Base-by-base conservation (phyloP, 495 filamentous ascomycete species). In the Tetracladium setigerum region DNA sequence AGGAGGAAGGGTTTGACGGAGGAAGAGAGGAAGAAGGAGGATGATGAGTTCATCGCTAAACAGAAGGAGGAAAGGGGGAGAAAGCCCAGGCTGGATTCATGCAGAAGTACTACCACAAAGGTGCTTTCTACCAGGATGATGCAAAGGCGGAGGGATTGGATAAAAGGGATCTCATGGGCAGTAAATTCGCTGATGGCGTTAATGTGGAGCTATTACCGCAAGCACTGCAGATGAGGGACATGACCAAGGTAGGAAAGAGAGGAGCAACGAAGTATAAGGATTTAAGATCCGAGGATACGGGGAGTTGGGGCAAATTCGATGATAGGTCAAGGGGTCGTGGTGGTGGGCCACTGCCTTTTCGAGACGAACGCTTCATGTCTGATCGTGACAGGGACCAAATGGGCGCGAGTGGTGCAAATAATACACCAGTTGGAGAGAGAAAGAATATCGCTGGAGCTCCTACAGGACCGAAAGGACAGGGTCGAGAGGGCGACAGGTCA, bases 81-180 rank as follows among this genome's bases (percentile, higher is more conserved):
- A 30, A 81, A 83, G 31, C 92, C 90, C 34, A 84, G 95, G 71
- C 86, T 90, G 71, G 74, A 75, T 1, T 96, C 62, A 87, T 97
- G 87, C 90, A 95, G 63, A 90, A 91, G 62, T 97, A 96, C 66
- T 89, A 84, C 62, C 92, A 99, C 72, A 91, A 89, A 71, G 92
- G 92, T 41, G 92, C 92, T 18, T 98, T 96, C 70, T 97, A 85
- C 68, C 82, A 82, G 46, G 89, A 90, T 33, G 88, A 91, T 52
- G 71, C 76, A 24, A 79, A 83, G 52, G 74, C 75, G 13, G 77
- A 83, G 61, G 87, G 83, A 17, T 63, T 97, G 53, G 82, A 82
- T 58, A 66, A 78, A 60, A 67, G 90, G 32, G 84, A 92, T 64
- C 68, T 95, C 42, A 91, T 91, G 80, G 88, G 88, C 13, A 71